Percentiles rank a stretch among this genome's conserved stretches.
Conservation (phyloP, 1,284 basidiomycete species). For the Bondarzewia mesenterica region DNA sequence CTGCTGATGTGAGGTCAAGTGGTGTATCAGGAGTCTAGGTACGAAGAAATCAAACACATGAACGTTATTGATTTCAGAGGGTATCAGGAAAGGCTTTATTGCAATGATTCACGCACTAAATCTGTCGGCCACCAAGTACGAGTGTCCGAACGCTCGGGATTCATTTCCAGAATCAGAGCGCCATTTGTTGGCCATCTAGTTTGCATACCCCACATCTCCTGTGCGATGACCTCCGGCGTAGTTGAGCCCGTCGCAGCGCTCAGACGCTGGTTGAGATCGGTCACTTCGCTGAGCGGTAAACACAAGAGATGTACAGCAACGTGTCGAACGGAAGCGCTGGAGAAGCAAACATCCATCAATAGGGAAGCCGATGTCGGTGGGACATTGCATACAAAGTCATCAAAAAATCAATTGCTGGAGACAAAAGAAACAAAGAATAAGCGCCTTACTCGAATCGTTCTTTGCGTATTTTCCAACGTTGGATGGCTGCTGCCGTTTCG, state of each 20-base stretch:
- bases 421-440: background rate
- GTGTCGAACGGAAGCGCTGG: slow-evolving; percentile 10
- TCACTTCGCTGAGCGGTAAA: slow-evolving; percentile 23
- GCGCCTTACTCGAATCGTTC: slow-evolving; percentile 17
- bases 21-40: slow-evolving; percentile 17
- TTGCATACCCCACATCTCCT: slow-evolving; percentile 23
- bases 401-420: slow-evolving; percentile 14
- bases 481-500: slow-evolving; percentile 19
- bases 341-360: background rate
- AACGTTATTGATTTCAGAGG: background rate
- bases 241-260: slow-evolving; percentile 9
- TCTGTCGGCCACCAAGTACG: slow-evolving; percentile 23
- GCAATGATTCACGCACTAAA: slow-evolving; percentile 6
- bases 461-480: slow-evolving; percentile 17
- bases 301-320: slow-evolving; percentile 34
- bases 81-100: background rate
- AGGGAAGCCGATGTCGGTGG: background rate
- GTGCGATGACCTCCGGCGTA: slow-evolving; percentile 23
- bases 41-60: slow-evolving; percentile 9
- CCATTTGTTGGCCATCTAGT: slow-evolving; percentile 41
- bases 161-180: slow-evolving; percentile 35
- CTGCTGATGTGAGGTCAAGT: slow-evolving; percentile 29
- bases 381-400: background rate
- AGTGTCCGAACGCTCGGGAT: slow-evolving; percentile 21
- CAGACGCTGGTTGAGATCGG: slow-evolving; percentile 20